Percentiles rank a stretch among this genome's conserved stretches.
Evolutionary conservation across 164 flowering plant species (phyloP).

Genomic region (Euptelea pleiosperma): DNA sequence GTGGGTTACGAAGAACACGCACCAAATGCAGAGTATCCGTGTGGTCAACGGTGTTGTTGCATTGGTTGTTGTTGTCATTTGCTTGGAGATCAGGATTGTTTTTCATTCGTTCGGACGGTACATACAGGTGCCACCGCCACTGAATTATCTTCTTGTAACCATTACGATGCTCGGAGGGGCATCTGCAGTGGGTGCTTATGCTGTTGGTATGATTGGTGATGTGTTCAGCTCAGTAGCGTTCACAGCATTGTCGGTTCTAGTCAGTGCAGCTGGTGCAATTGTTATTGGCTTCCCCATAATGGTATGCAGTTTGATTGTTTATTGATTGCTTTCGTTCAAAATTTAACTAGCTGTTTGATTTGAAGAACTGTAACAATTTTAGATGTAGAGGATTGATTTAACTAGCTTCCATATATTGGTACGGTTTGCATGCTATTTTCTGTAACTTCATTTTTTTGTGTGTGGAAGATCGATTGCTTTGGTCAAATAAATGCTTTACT

Average conservation of each 20-base stretch:
- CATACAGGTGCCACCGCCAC: constrained; percentile 90
- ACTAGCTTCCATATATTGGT: too few species aligned
- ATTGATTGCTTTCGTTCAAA: background rate
- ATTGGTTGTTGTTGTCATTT: constrained; percentile 64
- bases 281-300: constrained; percentile 81
- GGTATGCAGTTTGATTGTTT: constrained; percentile 45
- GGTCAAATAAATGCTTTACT: too few species aligned
- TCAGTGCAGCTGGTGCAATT: constrained; percentile 84
- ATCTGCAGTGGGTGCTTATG: constrained; percentile 65
- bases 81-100: constrained; percentile 88
- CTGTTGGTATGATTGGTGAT: constrained; percentile 78
- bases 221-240: constrained; percentile 67
- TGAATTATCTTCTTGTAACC: constrained; percentile 82
- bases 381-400: too few species aligned
- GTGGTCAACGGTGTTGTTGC: constrained; percentile 82
- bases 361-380: too few species aligned
- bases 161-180: constrained; percentile 88
- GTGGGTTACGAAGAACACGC: constrained; percentile 72
- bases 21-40: constrained; percentile 62
- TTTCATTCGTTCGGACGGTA: constrained; percentile 86
- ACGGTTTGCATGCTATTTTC: too few species aligned
- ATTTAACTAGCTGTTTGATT: background rate
- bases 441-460: too few species aligned
- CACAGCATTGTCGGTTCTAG: constrained; percentile 61
- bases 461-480: too few species aligned